These are phyloP conservation scores for Posidonia australis DNA, from an alignment of 106 monocot genomes.

Conservation along the genomic window DNA sequence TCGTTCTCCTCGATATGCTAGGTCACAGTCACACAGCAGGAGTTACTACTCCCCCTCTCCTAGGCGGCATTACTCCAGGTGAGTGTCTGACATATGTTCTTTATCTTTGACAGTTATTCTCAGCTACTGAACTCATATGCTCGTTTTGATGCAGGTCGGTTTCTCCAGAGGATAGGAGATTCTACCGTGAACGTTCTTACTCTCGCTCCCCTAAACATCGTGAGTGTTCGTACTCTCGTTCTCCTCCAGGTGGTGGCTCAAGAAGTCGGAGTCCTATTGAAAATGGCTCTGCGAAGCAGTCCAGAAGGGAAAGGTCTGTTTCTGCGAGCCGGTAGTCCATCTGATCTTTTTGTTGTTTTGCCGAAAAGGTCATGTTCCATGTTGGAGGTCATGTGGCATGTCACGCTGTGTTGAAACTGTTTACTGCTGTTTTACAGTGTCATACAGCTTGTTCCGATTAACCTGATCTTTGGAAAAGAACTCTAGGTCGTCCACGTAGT, in stretches of 20 bases:
- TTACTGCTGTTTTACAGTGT: too few species aligned
- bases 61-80: conserved; percentile 11
- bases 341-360: too few species aligned
- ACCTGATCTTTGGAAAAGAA: too few species aligned
- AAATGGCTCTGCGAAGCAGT: background rate
- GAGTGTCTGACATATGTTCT: background rate
- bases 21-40: conserved; percentile 29
- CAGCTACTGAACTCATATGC: background rate
- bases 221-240: background rate
- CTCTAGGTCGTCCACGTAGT: too few species aligned
- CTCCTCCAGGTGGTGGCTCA: background rate
- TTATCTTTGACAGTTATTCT: background rate
- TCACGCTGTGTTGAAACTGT: too few species aligned
- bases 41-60: conserved; percentile 26
- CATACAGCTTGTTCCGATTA: too few species aligned
- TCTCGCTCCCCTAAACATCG: background rate
- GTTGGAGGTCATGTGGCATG: too few species aligned
- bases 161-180: conserved; percentile 24
- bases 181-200: background rate
- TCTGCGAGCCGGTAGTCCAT: background rate
- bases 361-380: too few species aligned
- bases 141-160: conserved; percentile 23
- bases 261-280: background rate
- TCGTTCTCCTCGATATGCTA: conserved; percentile 21
- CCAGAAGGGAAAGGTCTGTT: conserved; percentile 1